Conservation (phyloP, 495 filamentous ascomycete species). For the Aeminium ludgeri region DNA sequence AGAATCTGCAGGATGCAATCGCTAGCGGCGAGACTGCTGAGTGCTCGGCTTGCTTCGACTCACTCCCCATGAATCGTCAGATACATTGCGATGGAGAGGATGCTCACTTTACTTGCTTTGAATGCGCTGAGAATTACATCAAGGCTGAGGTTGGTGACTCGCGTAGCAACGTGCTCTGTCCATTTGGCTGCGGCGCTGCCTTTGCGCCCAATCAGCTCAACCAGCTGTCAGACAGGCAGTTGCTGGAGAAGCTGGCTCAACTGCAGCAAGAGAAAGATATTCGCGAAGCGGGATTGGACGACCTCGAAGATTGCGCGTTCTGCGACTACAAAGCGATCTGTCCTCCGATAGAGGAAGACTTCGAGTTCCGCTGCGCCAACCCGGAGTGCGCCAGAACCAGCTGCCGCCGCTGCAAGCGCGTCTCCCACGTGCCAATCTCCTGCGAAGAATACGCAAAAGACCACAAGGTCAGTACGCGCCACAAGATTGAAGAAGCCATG, state of each 20-base stretch:
- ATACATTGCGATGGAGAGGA: constrained; percentile 45
- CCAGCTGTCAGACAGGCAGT: constrained; percentile 40
- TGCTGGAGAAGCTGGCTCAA: constrained; percentile 42
- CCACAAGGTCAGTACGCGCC: constrained; percentile 41
- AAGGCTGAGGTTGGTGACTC: constrained; percentile 47
- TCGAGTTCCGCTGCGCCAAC: constrained; percentile 57
- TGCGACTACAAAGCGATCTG: constrained; percentile 66
- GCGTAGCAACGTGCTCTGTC: constrained; percentile 30
- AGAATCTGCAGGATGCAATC: constrained; percentile 10
- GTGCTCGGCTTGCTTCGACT: constrained; percentile 38
- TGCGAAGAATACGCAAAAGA: constrained; percentile 54
- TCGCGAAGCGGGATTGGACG: constrained; percentile 24
- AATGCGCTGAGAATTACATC: constrained; percentile 47
- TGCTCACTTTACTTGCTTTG: constrained; percentile 51
- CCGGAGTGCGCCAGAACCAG: constrained; percentile 47
- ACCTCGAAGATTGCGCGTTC: constrained; percentile 48
- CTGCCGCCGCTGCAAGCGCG: constrained; percentile 56
- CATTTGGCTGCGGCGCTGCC: constrained; percentile 30
- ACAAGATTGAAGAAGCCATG: constrained; percentile 67
- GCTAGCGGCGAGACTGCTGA: constrained; percentile 23
- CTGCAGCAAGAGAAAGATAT: constrained; percentile 55
- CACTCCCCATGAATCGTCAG: constrained; percentile 47
- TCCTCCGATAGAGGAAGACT: constrained; percentile 48
- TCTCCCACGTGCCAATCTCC: constrained; percentile 56
- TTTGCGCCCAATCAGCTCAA: constrained; percentile 34